A percentile compares a stretch with the other conserved stretches of the same genome.
phyloP scores from a whole-genome alignment of 495 filamentous ascomycete species.

The Aspergillus nanangensis region DNA sequence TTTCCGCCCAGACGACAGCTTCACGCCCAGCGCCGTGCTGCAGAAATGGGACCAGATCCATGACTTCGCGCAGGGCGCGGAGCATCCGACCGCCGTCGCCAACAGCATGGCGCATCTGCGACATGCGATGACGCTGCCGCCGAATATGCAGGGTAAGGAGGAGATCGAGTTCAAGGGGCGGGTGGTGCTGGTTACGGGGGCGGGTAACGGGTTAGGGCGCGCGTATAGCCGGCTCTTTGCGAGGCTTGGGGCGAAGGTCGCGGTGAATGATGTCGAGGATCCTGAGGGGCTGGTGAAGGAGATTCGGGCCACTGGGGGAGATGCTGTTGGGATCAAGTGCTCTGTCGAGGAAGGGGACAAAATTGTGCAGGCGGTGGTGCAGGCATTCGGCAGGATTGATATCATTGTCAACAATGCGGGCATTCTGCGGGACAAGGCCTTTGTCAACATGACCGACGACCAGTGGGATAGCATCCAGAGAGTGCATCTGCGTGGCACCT shows the following conservation, averaged over 20 bases:
- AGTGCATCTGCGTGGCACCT: slow-evolving; percentile 92
- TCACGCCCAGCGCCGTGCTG: slow-evolving; percentile 84
- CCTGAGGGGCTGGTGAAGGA: slow-evolving; percentile 90
- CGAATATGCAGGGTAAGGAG: slow-evolving; percentile 66
- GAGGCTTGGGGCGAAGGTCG: slow-evolving; percentile 80
- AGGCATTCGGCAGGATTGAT: slow-evolving; percentile 90
- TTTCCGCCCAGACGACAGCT: slow-evolving; percentile 80
- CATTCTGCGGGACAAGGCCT: slow-evolving; percentile 96
- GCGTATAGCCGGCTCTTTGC: slow-evolving; percentile 90
- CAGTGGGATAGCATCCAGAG: slow-evolving; percentile 89
- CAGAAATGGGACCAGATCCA: slow-evolving; percentile 83
- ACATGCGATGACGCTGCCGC: slow-evolving; percentile 71
- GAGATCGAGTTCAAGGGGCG: slow-evolving; percentile 84
- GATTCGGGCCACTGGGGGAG: slow-evolving; percentile 83
- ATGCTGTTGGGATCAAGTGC: slow-evolving; percentile 93
- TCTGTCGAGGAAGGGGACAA: slow-evolving; percentile 90
- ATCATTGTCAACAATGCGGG: slow-evolving; percentile 97
- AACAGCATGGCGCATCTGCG: slow-evolving; percentile 88
- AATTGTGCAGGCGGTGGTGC: slow-evolving; percentile 88
- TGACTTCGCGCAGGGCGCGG: slow-evolving; percentile 81
- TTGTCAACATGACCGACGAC: slow-evolving; percentile 94
- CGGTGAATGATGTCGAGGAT: slow-evolving; percentile 92
- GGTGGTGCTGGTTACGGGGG: slow-evolving; percentile 90
- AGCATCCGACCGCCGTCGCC: slow-evolving; percentile 79
- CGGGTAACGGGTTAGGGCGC: slow-evolving; percentile 88